These are phyloP conservation scores for Hippophae tibetana DNA, from an alignment of 306 rosid genomes.

Conservation along the genomic window DNA sequence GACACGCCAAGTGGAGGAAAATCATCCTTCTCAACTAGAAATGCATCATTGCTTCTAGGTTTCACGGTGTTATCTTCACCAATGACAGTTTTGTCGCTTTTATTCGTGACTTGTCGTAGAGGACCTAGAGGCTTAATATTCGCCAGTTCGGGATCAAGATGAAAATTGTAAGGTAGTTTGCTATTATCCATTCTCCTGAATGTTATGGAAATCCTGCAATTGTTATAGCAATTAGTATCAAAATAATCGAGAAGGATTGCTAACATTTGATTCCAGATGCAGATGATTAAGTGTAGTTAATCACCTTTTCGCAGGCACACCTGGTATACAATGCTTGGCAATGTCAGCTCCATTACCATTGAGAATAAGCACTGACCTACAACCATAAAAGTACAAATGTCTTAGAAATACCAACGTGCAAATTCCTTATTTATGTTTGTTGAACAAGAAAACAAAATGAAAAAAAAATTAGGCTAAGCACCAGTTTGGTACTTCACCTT, in stretches of 20 bases:
- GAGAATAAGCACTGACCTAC: constrained; percentile 43
- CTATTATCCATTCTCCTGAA: constrained; percentile 47
- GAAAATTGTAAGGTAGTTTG: constrained; percentile 35
- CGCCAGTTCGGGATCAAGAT: constrained; percentile 29
- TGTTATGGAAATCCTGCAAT: constrained; percentile 53
- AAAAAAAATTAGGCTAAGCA: no score
- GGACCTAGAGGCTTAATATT: constrained; percentile 28
- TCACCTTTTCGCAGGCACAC: constrained; percentile 40
- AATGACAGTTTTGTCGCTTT: background rate
- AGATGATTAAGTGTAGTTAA: background rate
- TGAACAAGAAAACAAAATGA: no score
- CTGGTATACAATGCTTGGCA: constrained; percentile 52
- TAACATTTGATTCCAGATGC: background rate
- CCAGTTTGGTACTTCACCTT: no score
- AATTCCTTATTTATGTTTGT: no score
- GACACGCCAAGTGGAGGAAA: constrained; percentile 14
- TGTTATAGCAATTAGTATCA: background rate
- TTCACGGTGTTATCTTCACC: constrained; percentile 3
- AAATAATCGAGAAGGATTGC: background rate
- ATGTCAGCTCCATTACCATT: constrained; percentile 48
- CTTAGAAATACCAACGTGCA: no score
- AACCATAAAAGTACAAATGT: constrained; percentile 1
- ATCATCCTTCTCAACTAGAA: constrained; percentile 16
- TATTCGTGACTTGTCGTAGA: constrained; percentile 4
- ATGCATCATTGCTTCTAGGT: background rate